Conservation (phyloP, 192 early-diverging fungal genomes). For the Backusella westeae region DNA sequence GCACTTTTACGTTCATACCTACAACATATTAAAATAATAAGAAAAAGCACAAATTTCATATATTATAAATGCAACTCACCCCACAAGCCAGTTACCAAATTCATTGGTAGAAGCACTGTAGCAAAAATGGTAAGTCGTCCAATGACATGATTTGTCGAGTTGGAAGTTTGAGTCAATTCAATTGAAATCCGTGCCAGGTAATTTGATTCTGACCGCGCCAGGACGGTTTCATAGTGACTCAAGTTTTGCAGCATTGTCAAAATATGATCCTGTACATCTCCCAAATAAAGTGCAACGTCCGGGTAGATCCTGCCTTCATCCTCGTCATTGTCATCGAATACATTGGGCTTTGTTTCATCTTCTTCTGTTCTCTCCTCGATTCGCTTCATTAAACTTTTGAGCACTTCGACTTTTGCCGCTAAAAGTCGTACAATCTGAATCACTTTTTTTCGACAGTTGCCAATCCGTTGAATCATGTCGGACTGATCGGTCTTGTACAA, state of each 20-base stretch:
- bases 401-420: conserved; percentile 64
- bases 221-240: conserved; percentile 71
- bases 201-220: conserved; percentile 71
- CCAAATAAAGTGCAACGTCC: conserved; percentile 75
- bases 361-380: conserved; percentile 37
- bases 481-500: conserved; percentile 47
- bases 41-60: not conserved
- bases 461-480: conserved; percentile 74
- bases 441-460: conserved; percentile 68
- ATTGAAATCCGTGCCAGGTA: conserved; percentile 80
- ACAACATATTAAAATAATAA: not conserved
- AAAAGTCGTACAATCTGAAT: conserved; percentile 66
- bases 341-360: not conserved
- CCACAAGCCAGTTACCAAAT: conserved; percentile 81
- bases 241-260: conserved; percentile 76
- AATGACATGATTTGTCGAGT: conserved; percentile 87
- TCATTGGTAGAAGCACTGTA: conserved; percentile 88
- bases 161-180: conserved; percentile 71
- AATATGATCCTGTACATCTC: conserved; percentile 81
- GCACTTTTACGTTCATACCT: conserved; percentile 37
- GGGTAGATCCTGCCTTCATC: conserved; percentile 21
- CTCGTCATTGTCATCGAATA: not conserved
- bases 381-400: conserved; percentile 65
- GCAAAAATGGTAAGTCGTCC: conserved; percentile 86
- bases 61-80: conserved; percentile 34